Base-by-base conservation (phyloP, 2,329 filamentous ascomycete species). In the Lasiodiplodia theobromae region DNA sequence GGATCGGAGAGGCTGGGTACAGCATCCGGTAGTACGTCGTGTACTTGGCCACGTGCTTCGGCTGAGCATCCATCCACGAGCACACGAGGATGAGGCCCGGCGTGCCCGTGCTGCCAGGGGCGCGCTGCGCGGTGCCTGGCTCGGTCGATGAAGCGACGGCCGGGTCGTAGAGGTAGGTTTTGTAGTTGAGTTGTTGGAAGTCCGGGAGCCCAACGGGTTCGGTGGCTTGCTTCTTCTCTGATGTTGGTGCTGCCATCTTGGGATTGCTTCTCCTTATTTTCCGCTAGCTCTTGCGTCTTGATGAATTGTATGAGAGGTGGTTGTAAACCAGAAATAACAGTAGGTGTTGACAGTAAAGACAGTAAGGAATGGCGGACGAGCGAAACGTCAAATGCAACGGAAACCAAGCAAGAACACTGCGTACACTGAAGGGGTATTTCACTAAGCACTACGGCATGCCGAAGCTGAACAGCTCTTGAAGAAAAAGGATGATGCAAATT, bases 11-110 rank as follows among this genome's bases (percentile, higher is more conserved):
- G n/a, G 63, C 70, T 2, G 77, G 77, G 60, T 78, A 79, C 3
- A 77, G 73, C 12, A 68, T 69, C 28, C 72, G 73, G 71, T 80
- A 79, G 2, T 72, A 62, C 18, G 72, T 60, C 6, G 75, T 78
- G 70, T 80, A 80, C 70, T 80, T 80, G 12, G 76, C 76, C 10
- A 80, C 78, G 69, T 80, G 76, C 38, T 77, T 77, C 63, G 74
- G 69, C 5, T 74, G 75, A 10, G 77, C 78, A 4, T 72, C 77
- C 65, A 78, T 78, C 78, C 78, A 80, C 1, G 77, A 69, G 66
- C 75, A 77, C 16, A 80, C 65, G 1, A 80, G 60, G 28, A 80
- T 73, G 2, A 80, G 71, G 0, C 75, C 74, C 2, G 70, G 52
- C 47, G 67, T 60, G 38, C 64, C 47, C 3, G 72, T 62, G 2